A percentile compares a stretch with the other conserved stretches of the same genome.
phyloP scores from a whole-genome alignment of 352 stramenopile genomes.

The Plasmopara viticola region DNA sequence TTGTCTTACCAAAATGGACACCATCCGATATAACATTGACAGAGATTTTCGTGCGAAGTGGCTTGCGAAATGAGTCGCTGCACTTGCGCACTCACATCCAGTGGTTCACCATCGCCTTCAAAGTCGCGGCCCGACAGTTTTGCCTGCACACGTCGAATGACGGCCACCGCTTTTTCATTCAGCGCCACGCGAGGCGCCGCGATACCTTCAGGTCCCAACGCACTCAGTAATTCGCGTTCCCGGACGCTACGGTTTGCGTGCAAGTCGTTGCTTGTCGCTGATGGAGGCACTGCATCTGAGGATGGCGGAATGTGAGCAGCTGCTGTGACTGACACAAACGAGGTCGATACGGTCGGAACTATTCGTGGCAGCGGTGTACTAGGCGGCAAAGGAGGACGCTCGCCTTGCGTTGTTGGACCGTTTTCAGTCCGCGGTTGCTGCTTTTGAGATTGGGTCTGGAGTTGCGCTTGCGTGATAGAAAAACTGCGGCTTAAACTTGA shows the following conservation, averaged over 20 bases:
- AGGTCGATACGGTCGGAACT: slow-evolving; percentile 21
- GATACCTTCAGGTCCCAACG: slow-evolving; percentile 72
- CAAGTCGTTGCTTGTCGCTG: slow-evolving; percentile 31
- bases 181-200: slow-evolving; percentile 81
- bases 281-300: slow-evolving; percentile 42
- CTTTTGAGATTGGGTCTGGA: slow-evolving; percentile 22
- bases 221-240: slow-evolving; percentile 73
- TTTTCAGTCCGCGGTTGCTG: slow-evolving; percentile 14
- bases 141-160: slow-evolving; percentile 97
- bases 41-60: slow-evolving; percentile 98
- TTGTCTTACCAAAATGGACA: slow-evolving; percentile 83
- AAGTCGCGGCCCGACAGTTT: slow-evolving; percentile 99
- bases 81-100: slow-evolving; percentile 83
- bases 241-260: slow-evolving; percentile 74
- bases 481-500: slow-evolving; percentile 67
- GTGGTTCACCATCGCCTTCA: slow-evolving; percentile 56
- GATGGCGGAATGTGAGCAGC: slow-evolving; percentile 25
- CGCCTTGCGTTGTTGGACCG: slow-evolving; percentile 7
- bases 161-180: slow-evolving; percentile 94
- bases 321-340: slow-evolving; percentile 37
- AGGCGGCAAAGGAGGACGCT: slow-evolving; percentile 8
- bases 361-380: slow-evolving; percentile 20
- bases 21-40: slow-evolving; percentile 98
- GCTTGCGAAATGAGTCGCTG: slow-evolving; percentile 97
- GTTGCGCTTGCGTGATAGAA: slow-evolving; percentile 45